Evolutionary conservation across 805 yeast species (phyloP).

Genomic region (Starmerella lactis-condensi): DNA sequence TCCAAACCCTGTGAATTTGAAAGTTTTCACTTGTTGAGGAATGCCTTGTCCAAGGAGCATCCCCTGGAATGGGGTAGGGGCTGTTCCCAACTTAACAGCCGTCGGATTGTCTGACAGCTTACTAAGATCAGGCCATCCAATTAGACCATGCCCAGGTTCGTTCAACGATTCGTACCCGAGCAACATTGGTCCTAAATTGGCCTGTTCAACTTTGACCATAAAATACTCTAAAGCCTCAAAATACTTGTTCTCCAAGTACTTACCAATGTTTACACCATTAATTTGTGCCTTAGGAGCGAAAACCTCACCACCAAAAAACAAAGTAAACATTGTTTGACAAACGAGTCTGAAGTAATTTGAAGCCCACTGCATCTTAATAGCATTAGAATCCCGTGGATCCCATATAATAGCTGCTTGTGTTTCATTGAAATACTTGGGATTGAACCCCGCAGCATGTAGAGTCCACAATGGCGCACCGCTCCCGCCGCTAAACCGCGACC

Average conservation of each 20-base stretch:
- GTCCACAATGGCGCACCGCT: constrained; percentile 94
- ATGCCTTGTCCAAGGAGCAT: constrained; percentile 65
- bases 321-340: constrained; percentile 65
- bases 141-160: constrained; percentile 65
- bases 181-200: constrained; percentile 26
- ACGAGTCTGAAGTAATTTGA: constrained; percentile 65
- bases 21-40: constrained; percentile 46
- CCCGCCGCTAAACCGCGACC: constrained; percentile 85
- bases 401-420: constrained; percentile 74
- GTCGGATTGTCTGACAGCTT: constrained; percentile 10
- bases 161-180: constrained; percentile 67
- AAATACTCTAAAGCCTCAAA: constrained; percentile 34
- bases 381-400: constrained; percentile 27
- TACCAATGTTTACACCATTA: constrained; percentile 60
- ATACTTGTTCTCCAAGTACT: constrained; percentile 48
- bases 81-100: constrained; percentile 54
- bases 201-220: constrained; percentile 26
- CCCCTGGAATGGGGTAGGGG: constrained; percentile 65
- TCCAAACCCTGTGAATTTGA: constrained; percentile 55
- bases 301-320: constrained; percentile 59
- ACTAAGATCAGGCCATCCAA: constrained; percentile 41
- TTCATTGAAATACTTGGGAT: constrained; percentile 41
- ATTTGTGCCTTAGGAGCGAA: constrained; percentile 60
- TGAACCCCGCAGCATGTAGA: constrained; percentile 68
- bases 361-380: constrained; percentile 72